Base-by-base conservation (phyloP, 1,284 basidiomycete species). In the Ceraceosorus guamensis region DNA sequence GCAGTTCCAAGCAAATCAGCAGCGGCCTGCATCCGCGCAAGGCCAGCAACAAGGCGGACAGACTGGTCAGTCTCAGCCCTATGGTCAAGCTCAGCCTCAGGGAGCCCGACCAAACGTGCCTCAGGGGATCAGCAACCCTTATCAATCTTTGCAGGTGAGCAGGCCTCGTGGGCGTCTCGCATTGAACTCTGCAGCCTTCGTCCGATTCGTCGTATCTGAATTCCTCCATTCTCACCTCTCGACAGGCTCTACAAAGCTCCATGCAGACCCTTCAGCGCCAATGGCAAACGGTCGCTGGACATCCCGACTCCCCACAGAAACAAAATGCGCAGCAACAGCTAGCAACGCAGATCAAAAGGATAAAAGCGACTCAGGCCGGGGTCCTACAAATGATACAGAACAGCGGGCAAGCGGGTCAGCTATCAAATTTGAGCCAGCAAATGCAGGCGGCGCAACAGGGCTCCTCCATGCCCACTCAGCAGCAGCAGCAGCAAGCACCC, bases 11-110 rank as follows among this genome's bases (percentile, higher is more conserved):
- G n/a, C 31, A 6, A n/a, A 51, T 6, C 57, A 65, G 8, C 48
- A 50, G 34, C 46, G 60, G 7, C 10, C 10, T 41, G 39, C 14
- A 14, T 24, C n/a, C 48, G 33, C 24, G 24, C 24, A 3, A 11
- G 32, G 35, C 55, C 46, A 8, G 6, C 6, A n/a, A 43, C 48
- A 16, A 35, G 47, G 48, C 53, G 46, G 46, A 16, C 55, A 52
- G 11, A 55, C 50, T 6, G 53, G 33, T 5, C 55, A 52, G n/a
- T 16, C 30, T 10, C 56, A 56, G 10, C 11, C 39, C 10, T 11
- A 41, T 41, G 39, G 11, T 41, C 16, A 11, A 41, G 39, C 11
- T 41, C 11, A 41, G 39, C 16, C 39, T 41, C 39, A 41, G 11
- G 39, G 39, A 41, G 2, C 11, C 39, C 24, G 24, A 24, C 24